Evolutionary conservation across 1,284 basidiomycete genomes (phyloP).

Genomic region (Irpex lacteus): DNA sequence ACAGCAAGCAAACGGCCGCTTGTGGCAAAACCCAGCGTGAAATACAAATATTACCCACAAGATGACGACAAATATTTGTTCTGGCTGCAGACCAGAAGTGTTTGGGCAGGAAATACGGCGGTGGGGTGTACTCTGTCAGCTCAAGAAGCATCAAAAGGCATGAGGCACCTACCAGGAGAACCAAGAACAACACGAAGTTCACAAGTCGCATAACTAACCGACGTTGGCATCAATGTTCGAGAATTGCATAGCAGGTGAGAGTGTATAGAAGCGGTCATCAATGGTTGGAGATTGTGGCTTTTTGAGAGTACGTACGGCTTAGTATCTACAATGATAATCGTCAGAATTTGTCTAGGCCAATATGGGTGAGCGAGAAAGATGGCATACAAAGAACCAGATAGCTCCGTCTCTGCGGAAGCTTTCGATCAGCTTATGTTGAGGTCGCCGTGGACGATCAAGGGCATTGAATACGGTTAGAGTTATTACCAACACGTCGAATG

Average conservation of each 20-base stretch:
- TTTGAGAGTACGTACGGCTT: not conserved
- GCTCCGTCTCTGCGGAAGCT: not conserved
- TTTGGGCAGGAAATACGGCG: not conserved
- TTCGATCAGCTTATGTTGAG: not conserved
- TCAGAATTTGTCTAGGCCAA: not conserved
- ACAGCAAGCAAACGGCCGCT: too few species aligned
- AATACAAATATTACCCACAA: not conserved
- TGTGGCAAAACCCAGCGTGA: not conserved
- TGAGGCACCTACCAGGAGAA: not conserved
- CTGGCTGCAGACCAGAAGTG: not conserved
- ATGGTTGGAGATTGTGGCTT: not conserved
- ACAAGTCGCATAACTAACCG: not conserved
- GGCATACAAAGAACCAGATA: not conserved
- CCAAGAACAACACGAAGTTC: not conserved
- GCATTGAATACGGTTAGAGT: not conserved
- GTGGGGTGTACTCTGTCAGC: not conserved
- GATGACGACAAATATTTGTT: not conserved
- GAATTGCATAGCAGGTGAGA: too few species aligned
- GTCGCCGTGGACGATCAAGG: not conserved
- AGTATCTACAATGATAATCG: not conserved
- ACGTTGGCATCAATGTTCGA: too few species aligned
- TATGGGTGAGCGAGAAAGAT: not conserved
- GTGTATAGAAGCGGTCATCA: not conserved
- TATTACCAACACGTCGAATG: not conserved
- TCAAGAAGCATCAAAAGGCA: too few species aligned